Conservation (phyloP, 208 protist genomes). For the Crithidia expoeki region DNA sequence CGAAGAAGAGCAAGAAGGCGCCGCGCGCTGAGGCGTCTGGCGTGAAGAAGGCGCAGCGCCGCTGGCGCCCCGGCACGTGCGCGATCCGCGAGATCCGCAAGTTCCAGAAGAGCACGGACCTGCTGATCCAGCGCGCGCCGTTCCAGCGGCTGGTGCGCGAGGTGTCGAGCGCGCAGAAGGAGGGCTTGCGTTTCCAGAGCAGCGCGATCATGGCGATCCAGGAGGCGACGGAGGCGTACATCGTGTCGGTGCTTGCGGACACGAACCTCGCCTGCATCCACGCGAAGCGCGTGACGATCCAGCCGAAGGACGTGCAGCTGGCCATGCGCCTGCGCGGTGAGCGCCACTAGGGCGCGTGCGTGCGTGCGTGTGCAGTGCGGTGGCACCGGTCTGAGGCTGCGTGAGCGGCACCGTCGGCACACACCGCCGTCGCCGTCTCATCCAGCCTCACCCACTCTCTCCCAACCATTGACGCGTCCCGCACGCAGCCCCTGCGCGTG, state of each 20-base stretch:
- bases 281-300: too few relatives aligned
- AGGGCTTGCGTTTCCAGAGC: too few relatives aligned
- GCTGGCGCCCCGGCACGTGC: slow-evolving; percentile 96
- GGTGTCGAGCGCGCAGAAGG: too few relatives aligned
- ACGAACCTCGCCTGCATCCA: slow-evolving; percentile 91
- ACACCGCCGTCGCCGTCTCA: not conserved
- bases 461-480: not conserved
- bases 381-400: too few relatives aligned
- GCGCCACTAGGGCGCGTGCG: slow-evolving; percentile 40
- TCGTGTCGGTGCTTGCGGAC: slow-evolving; percentile 93
- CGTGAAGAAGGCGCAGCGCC: slow-evolving; percentile 96
- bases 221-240: too few relatives aligned
- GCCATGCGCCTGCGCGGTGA: slow-evolving; percentile 66
- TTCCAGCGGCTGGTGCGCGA: slow-evolving; percentile 92
- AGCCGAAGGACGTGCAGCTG: slow-evolving; percentile 77
- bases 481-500: not conserved
- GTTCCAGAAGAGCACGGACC: slow-evolving; percentile 87
- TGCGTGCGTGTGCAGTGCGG: slow-evolving; percentile 4
- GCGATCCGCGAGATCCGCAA: slow-evolving; percentile 97
- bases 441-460: slow-evolving; percentile 4
- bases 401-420: too few relatives aligned
- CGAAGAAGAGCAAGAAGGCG: slow-evolving; percentile 97
- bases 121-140: slow-evolving; percentile 87
- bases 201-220: too few relatives aligned
- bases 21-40: slow-evolving; percentile 93